Percentiles rank a stretch among this genome's conserved stretches.
These are phyloP conservation scores for Zygosaccharomyces bisporus DNA, from an alignment of 805 yeast species.

Conservation along the genomic window DNA sequence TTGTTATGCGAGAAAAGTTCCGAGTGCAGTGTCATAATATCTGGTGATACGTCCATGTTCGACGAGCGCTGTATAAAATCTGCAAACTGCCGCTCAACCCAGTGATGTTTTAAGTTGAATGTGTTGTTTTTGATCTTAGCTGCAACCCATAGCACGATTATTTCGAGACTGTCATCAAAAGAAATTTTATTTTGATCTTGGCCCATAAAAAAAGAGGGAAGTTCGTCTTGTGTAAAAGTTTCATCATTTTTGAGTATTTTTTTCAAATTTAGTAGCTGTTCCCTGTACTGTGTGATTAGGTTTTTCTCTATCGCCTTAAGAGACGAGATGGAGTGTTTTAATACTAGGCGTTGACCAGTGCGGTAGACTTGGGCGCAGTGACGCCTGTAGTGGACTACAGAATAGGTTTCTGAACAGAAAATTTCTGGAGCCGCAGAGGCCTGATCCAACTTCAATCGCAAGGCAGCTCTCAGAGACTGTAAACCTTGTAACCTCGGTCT, in stretches of 20 bases:
- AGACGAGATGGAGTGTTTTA: slow-evolving; percentile 42
- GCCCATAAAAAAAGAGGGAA: slow-evolving; percentile 46
- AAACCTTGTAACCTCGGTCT: slow-evolving; percentile 59
- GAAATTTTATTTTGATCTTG: slow-evolving; percentile 44
- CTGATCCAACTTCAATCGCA: slow-evolving; percentile 44
- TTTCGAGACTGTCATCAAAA: slow-evolving; percentile 45
- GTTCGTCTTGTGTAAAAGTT: slow-evolving; percentile 45
- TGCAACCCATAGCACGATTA: slow-evolving; percentile 38
- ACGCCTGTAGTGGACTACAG: slow-evolving; percentile 16
- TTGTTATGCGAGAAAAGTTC: slow-evolving; percentile 9
- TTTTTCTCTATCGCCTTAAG: slow-evolving; percentile 51
- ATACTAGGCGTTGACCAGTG: slow-evolving; percentile 46
- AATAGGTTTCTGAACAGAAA: slow-evolving; percentile 10
- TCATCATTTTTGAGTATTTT: slow-evolving; percentile 50
- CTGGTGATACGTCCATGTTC: background rate
- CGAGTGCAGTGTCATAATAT: slow-evolving; percentile 10
- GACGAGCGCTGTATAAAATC: slow-evolving; percentile 6
- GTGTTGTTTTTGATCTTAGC: slow-evolving; percentile 17
- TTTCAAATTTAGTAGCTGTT: slow-evolving; percentile 46
- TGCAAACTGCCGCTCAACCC: slow-evolving; percentile 18
- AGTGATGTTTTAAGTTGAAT: slow-evolving; percentile 16
- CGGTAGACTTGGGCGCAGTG: slow-evolving; percentile 44
- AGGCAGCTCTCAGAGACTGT: slow-evolving; percentile 50
- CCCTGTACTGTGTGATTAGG: slow-evolving; percentile 42
- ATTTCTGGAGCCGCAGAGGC: slow-evolving; percentile 15